A percentile compares a stretch with the other conserved stretches of the same genome.
Evolutionary conservation across 768 basidiomycete genomes (phyloP).

Genomic region (Kwoniella newhampshirensis): DNA sequence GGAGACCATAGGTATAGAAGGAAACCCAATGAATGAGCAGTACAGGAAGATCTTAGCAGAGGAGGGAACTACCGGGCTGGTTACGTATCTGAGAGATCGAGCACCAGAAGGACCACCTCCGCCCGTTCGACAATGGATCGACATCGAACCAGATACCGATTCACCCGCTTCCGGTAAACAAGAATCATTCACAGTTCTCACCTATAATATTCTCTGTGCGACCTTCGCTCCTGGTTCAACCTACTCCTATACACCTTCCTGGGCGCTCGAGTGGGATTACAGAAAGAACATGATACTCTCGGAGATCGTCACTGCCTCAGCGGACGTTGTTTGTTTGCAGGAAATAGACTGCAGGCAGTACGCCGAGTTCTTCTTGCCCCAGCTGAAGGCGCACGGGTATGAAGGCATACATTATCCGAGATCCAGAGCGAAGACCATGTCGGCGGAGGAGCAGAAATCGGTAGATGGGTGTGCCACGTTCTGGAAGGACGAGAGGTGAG

Average conservation of each 20-base stretch:
- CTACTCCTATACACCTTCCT: slow-evolving; percentile 94
- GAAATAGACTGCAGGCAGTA: slow-evolving; percentile 92
- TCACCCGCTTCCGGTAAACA: slow-evolving; percentile 38
- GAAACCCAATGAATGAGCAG: slow-evolving; percentile 83
- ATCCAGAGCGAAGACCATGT: slow-evolving; percentile 90
- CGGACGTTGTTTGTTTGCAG: slow-evolving; percentile 91
- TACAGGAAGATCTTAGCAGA: slow-evolving; percentile 83
- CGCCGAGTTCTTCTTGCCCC: slow-evolving; percentile 81
- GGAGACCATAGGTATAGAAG: slow-evolving; percentile 90
- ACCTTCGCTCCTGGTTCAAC: slow-evolving; percentile 79
- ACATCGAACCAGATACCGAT: slow-evolving; percentile 49
- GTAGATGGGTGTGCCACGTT: slow-evolving; percentile 98
- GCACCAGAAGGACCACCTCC: slow-evolving; percentile 78
- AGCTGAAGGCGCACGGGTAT: slow-evolving; percentile 72
- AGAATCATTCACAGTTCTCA: slow-evolving; percentile 77
- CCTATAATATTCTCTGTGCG: slow-evolving; percentile 94
- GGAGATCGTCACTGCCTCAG: slow-evolving; percentile 74
- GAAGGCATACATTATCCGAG: slow-evolving; percentile 91
- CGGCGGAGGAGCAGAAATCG: slow-evolving; percentile 73
- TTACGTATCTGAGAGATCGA: slow-evolving; percentile 89
- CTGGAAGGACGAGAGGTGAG: slow-evolving; percentile 84
- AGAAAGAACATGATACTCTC: slow-evolving; percentile 82
- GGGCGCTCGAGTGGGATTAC: slow-evolving; percentile 96
- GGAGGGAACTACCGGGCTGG: slow-evolving; percentile 86
- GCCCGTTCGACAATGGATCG: slow-evolving; percentile 75